Percentiles rank a stretch among this genome's conserved stretches.
phyloP scores from a whole-genome alignment of 495 filamentous ascomycete species.

The Hypoxylon subgilvum region DNA sequence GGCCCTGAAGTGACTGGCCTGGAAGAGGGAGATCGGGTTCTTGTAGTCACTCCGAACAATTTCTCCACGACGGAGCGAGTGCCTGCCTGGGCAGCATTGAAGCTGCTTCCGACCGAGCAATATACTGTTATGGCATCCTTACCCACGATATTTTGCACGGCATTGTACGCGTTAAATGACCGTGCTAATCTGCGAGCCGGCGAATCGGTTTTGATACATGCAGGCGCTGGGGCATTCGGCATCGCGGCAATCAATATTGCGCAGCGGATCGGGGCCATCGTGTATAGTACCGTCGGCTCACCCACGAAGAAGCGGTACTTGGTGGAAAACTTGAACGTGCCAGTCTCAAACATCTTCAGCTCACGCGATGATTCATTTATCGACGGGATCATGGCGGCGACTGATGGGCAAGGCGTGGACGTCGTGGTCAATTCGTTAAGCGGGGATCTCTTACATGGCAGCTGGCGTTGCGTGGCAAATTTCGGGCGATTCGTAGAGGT shows the following conservation, averaged over 20 bases:
- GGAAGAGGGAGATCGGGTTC: conserved; percentile 46
- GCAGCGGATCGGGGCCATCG: conserved; percentile 50
- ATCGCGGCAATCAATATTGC: conserved; percentile 58
- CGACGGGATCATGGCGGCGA: conserved; percentile 47
- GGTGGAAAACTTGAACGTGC: conserved; percentile 50
- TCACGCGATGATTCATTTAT: conserved; percentile 47
- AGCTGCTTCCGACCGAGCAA: conserved; percentile 32
- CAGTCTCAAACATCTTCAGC: conserved; percentile 54
- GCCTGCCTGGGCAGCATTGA: conserved; percentile 35
- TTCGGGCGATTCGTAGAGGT: conserved; percentile 62
- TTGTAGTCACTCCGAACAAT: conserved; percentile 24
- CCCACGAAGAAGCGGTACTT: conserved; percentile 51
- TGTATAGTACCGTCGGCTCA: conserved; percentile 58
- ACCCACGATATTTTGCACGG: conserved; percentile 55
- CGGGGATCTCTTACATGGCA: conserved; percentile 54
- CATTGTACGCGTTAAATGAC: conserved; percentile 52
- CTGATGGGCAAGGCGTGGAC: conserved; percentile 55
- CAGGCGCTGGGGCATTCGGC: conserved; percentile 45
- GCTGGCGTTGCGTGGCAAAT: conserved; percentile 52
- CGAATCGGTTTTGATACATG: conserved; percentile 62
- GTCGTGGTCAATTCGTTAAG: conserved; percentile 60
- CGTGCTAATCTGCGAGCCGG: conserved; percentile 42
- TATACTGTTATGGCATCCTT: conserved; percentile 40
- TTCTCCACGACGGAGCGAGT: conserved; percentile 44
- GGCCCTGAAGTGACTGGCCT: conserved; percentile 4